Percentiles rank a stretch among this genome's conserved stretches.
Evolutionary conservation across 2,329 filamentous ascomycete genomes (phyloP).

Genomic region (Hirsutella minnesotensis): DNA sequence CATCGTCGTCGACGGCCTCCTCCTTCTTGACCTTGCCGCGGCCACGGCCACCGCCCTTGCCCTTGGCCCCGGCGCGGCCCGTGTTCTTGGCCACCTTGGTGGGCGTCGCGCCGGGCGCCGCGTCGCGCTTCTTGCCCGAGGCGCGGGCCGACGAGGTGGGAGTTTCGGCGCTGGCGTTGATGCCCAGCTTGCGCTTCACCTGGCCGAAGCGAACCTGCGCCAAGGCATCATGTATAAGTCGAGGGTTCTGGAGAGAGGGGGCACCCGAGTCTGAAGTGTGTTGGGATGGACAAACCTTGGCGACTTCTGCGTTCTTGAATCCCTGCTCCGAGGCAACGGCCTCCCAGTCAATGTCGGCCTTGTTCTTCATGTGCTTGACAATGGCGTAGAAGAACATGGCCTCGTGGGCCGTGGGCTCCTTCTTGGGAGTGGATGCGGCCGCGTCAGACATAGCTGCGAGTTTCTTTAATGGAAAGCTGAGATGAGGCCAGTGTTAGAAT

Average conservation of each 20-base stretch:
- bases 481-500: not conserved
- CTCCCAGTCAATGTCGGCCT: slow-evolving; percentile 36
- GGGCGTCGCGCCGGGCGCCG: slow-evolving; percentile 7
- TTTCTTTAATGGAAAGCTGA: too few relatives aligned
- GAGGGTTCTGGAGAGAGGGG: too few relatives aligned
- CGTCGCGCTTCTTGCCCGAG: slow-evolving; percentile 12
- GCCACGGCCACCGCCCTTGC: slow-evolving; percentile 5
- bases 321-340: slow-evolving; percentile 27
- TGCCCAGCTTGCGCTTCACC: slow-evolving; percentile 34
- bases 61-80: slow-evolving; percentile 11
- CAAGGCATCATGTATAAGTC: too few relatives aligned
- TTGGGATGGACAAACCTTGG: slow-evolving; percentile 23
- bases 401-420: slow-evolving; percentile 27
- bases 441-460: slow-evolving; percentile 17
- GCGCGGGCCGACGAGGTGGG: slow-evolving; percentile 5
- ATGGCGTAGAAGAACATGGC: slow-evolving; percentile 32
- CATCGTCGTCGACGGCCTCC: slow-evolving; percentile 8
- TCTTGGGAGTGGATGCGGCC: slow-evolving; percentile 8
- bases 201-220: slow-evolving; percentile 36
- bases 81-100: slow-evolving; percentile 19
- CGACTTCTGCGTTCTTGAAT: slow-evolving; percentile 33
- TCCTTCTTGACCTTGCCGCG: slow-evolving; percentile 10
- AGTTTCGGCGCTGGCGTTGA: slow-evolving; percentile 14
- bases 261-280: too few relatives aligned
- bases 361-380: slow-evolving; percentile 29